A percentile compares a stretch with the other conserved stretches of the same genome.
These are phyloP conservation scores for Leishmania guyanensis DNA, from an alignment of 208 protist species.

Conservation along the genomic window DNA sequence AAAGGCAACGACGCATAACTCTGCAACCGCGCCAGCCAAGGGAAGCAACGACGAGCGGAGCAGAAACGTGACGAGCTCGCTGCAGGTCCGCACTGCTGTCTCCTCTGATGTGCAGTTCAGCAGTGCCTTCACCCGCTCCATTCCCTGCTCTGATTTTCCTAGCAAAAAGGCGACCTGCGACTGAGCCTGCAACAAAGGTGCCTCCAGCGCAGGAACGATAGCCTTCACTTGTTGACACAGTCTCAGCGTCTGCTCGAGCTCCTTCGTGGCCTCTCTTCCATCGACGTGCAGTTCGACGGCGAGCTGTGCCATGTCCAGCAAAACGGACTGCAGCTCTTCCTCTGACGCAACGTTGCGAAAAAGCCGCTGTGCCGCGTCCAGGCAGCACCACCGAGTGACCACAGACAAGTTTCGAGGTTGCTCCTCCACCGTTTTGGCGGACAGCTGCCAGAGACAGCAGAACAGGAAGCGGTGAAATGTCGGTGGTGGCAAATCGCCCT, in stretches of 20 bases:
- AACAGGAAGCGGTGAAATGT: conserved; percentile 30
- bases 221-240: not conserved
- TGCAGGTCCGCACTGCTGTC: not conserved
- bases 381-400: conserved; percentile 13
- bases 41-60: not conserved
- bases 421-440: not conserved
- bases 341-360: conserved; percentile 13
- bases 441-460: conserved; percentile 20
- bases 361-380: conserved; percentile 3
- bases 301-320: conserved; percentile 24
- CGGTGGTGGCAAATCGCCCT: not conserved
- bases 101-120: not conserved
- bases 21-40: conserved; percentile 12
- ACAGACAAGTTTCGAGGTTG: not conserved
- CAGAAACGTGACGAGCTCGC: conserved; percentile 30
- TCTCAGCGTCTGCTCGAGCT: conserved; percentile 3
- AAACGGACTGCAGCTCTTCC: conserved; percentile 18
- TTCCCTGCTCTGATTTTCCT: conserved; percentile 1
- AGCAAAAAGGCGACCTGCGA: conserved; percentile 26
- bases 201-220: not conserved
- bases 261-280: not conserved
- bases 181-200: conserved; percentile 5
- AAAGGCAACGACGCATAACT: conserved; percentile 1
- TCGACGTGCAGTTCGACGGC: not conserved
- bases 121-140: conserved; percentile 2